phyloP scores from a whole-genome alignment of 768 basidiomycete genomes.

The Tulasnella sp. region DNA sequence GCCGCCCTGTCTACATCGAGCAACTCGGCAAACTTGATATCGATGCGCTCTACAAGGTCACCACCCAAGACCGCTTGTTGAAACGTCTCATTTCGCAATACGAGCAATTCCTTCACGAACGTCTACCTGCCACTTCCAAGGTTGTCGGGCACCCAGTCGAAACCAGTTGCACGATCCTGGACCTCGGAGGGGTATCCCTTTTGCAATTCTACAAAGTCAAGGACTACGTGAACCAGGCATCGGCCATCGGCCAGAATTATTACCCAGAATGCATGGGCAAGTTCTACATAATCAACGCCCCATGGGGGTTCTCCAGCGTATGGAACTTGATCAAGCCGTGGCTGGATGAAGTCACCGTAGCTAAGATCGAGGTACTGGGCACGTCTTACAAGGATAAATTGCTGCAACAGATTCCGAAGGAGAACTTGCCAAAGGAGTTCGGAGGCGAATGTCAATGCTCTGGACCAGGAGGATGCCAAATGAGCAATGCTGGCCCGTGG shows the following conservation, averaged over 20 bases:
- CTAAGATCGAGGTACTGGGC: conserved; percentile 91
- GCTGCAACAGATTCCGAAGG: conserved; percentile 72
- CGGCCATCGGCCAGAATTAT: conserved; percentile 79
- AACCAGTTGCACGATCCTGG: conserved; percentile 96
- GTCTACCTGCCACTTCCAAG: conserved; percentile 73
- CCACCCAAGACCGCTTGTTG: conserved; percentile 83
- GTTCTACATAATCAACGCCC: conserved; percentile 98
- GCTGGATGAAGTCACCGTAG: conserved; percentile 92
- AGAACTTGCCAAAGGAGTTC: conserved; percentile 81
- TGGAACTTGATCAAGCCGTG: conserved; percentile 89
- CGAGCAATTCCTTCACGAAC: conserved; percentile 77
- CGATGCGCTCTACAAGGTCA: conserved; percentile 71
- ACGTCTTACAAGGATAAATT: conserved; percentile 68
- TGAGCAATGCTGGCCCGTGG: conserved; percentile 94
- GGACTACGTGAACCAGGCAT: conserved; percentile 77
- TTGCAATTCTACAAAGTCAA: conserved; percentile 86
- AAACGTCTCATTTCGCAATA: conserved; percentile 89
- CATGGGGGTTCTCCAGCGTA: conserved; percentile 84
- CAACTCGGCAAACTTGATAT: conserved; percentile 87
- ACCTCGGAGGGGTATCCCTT: conserved; percentile 64
- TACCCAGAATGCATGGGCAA: conserved; percentile 96
- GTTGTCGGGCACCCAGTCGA: conserved; percentile 80
- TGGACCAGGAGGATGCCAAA: conserved; percentile 63
- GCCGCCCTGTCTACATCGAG: conserved; percentile 93
- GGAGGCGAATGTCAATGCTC: conserved; percentile 76